Percentiles rank a stretch among this genome's conserved stretches.
Conservation (phyloP, 2,329 filamentous ascomycete genomes). For the Hypoxylon sp. region DNA sequence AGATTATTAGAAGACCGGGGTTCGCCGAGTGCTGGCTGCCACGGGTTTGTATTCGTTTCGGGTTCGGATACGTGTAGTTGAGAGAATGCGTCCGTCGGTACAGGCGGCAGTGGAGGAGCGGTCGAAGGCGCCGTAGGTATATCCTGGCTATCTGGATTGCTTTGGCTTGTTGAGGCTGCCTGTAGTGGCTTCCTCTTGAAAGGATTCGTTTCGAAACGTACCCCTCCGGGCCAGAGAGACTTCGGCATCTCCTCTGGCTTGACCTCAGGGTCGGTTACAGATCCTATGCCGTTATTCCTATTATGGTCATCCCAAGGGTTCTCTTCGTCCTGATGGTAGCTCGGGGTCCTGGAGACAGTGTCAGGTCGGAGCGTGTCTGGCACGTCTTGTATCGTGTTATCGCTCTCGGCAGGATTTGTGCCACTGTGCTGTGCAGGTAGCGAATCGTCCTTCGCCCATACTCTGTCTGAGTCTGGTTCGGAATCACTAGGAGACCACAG, state of each 20-base stretch:
- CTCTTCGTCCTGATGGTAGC: slow-evolving; percentile 52
- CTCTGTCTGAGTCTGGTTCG: slow-evolving; percentile 50
- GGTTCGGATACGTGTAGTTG: slow-evolving; percentile 59
- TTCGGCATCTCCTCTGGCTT: slow-evolving; percentile 50
- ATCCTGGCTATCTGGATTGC: slow-evolving; percentile 25
- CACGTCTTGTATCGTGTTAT: slow-evolving; percentile 46
- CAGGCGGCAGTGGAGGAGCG: slow-evolving; percentile 44
- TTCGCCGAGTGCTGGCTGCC: slow-evolving; percentile 57
- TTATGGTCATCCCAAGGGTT: slow-evolving; percentile 55
- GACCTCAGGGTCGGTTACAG: slow-evolving; percentile 30
- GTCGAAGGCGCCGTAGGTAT: slow-evolving; percentile 39
- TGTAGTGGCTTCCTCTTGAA: slow-evolving; percentile 64
- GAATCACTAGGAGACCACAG: slow-evolving; percentile 53
- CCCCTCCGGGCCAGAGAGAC: slow-evolving; percentile 52
- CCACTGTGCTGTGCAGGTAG: slow-evolving; percentile 12
- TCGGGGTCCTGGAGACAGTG: slow-evolving; percentile 41
- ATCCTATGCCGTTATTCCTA: slow-evolving; percentile 22
- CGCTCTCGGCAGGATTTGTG: slow-evolving; percentile 26
- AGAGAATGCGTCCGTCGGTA: slow-evolving; percentile 57
- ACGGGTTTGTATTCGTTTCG: slow-evolving; percentile 59
- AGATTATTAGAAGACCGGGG: slow-evolving; percentile 47
- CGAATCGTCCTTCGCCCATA: slow-evolving; percentile 48
- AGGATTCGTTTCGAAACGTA: slow-evolving; percentile 63
- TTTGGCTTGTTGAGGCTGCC: slow-evolving; percentile 25
- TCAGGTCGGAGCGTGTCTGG: slow-evolving; percentile 55